A percentile compares a stretch with the other conserved stretches of the same genome.
phyloP scores from a whole-genome alignment of 2,329 filamentous ascomycete species.

The Pezicula radicicola region DNA sequence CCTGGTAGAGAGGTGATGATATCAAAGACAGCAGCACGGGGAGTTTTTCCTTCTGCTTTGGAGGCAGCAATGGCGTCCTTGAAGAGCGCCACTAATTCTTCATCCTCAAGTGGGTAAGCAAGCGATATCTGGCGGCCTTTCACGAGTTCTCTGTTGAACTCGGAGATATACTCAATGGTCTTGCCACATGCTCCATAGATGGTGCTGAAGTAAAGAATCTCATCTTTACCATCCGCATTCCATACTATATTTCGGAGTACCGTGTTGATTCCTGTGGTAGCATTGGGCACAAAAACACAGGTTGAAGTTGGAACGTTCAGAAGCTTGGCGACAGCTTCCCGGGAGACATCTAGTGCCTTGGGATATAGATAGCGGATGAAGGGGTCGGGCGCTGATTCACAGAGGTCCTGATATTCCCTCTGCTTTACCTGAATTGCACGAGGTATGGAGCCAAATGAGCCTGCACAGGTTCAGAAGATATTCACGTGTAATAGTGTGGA shows the following conservation, averaged over 20 bases:
- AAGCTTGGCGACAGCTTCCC: slow-evolving; percentile 60
- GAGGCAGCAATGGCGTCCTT: slow-evolving; percentile 51
- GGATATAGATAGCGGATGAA: slow-evolving; percentile 73
- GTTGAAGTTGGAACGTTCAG: slow-evolving; percentile 64
- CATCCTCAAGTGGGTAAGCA: slow-evolving; percentile 68
- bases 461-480: slow-evolving; percentile 26
- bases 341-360: slow-evolving; percentile 58
- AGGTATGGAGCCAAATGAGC: slow-evolving; percentile 80
- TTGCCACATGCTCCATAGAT: slow-evolving; percentile 74
- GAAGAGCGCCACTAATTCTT: slow-evolving; percentile 61
- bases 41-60: slow-evolving; percentile 53
- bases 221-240: slow-evolving; percentile 58
- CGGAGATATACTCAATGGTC: slow-evolving; percentile 68
- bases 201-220: slow-evolving; percentile 75
- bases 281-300: slow-evolving; percentile 77
- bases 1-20: slow-evolving; percentile 77
- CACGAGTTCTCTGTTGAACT: slow-evolving; percentile 50
- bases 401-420: slow-evolving; percentile 61
- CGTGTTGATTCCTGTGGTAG: slow-evolving; percentile 74
- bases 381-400: slow-evolving; percentile 68
- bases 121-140: slow-evolving; percentile 54
- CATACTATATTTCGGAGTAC: slow-evolving; percentile 74
- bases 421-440: slow-evolving; percentile 54
- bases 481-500: neutral
- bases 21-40: slow-evolving; percentile 73